phyloP scores from a whole-genome alignment of 192 early-diverging fungal species.

The Coemansia sp. region DNA sequence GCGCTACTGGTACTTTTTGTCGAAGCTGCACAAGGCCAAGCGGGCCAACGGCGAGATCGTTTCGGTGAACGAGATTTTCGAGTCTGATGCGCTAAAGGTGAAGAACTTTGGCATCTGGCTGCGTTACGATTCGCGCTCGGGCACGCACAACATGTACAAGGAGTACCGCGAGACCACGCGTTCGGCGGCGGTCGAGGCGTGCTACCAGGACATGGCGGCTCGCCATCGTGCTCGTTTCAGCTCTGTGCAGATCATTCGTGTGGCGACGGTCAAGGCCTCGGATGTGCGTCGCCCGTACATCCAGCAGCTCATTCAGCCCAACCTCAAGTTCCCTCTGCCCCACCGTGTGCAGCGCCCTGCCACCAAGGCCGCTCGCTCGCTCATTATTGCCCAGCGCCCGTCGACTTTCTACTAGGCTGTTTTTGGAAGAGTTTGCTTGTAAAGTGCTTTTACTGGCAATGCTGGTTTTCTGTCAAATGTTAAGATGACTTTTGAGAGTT shows the following conservation, averaged over 20 bases:
- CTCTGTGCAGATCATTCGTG: slow-evolving; percentile 99
- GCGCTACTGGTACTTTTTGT: slow-evolving; percentile 99
- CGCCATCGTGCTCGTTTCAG: slow-evolving; percentile 97
- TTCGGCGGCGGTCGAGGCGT: slow-evolving; percentile 65
- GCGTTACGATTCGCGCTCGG: slow-evolving; percentile 98
- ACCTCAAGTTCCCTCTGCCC: slow-evolving; percentile 96
- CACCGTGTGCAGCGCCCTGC: slow-evolving; percentile 86
- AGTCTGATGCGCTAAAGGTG: slow-evolving; percentile 85
- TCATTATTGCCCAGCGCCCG: slow-evolving; percentile 91
- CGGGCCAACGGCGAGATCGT: slow-evolving; percentile 98
- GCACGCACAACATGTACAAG: slow-evolving; percentile 99
- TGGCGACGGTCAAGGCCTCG: slow-evolving; percentile 82
- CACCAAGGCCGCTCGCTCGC: slow-evolving; percentile 78
- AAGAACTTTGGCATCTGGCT: slow-evolving; percentile 99
- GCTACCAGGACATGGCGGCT: slow-evolving; percentile 98
- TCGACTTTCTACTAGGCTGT: slow-evolving; percentile 72
- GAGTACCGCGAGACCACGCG: slow-evolving; percentile 98
- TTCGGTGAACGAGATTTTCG: slow-evolving; percentile 95
- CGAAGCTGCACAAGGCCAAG: slow-evolving; percentile 99
- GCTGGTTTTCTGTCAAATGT: no score
- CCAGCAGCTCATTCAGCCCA: slow-evolving; percentile 87
- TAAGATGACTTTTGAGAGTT: no score
- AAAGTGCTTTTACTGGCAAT: no score
- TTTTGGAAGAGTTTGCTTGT: background rate
- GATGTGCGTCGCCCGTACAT: slow-evolving; percentile 98